Evolutionary conservation across 441 rosid species (phyloP).

Genomic region (Mallotus repandus): DNA sequence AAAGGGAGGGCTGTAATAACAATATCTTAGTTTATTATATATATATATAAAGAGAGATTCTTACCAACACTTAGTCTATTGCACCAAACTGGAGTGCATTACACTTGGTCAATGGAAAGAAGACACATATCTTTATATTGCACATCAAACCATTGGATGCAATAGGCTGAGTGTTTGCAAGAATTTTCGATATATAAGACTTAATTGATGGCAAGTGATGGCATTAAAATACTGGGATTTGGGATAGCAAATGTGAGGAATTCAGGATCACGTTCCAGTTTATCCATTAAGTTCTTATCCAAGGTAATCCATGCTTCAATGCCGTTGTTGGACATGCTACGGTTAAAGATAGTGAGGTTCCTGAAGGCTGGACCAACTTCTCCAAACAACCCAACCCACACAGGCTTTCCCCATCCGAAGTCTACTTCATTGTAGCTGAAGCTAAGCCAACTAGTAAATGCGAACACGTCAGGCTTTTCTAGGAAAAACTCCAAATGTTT

Average conservation of each 20-base stretch:
- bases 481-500: not conserved
- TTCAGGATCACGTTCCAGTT: not conserved
- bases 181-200: too few relatives aligned
- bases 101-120: too few relatives aligned
- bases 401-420: constrained; percentile 23
- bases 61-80: too few relatives aligned
- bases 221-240: constrained; percentile 6
- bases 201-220: not conserved
- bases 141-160: too few relatives aligned
- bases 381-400: constrained; percentile 12
- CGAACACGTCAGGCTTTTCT: not conserved
- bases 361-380: not conserved
- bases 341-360: not conserved
- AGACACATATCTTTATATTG: too few relatives aligned
- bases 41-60: too few relatives aligned
- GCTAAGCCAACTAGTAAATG: not conserved
- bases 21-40: too few relatives aligned
- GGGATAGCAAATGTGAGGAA: constrained; percentile 10
- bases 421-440: not conserved
- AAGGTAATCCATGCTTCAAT: constrained; percentile 9
- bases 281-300: not conserved
- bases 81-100: too few relatives aligned
- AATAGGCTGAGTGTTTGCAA: too few relatives aligned
- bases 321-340: not conserved
- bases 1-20: too few relatives aligned